These are phyloP conservation scores for Scytalidium lignicola DNA, from an alignment of 2,329 filamentous ascomycete genomes.

Conservation along the genomic window DNA sequence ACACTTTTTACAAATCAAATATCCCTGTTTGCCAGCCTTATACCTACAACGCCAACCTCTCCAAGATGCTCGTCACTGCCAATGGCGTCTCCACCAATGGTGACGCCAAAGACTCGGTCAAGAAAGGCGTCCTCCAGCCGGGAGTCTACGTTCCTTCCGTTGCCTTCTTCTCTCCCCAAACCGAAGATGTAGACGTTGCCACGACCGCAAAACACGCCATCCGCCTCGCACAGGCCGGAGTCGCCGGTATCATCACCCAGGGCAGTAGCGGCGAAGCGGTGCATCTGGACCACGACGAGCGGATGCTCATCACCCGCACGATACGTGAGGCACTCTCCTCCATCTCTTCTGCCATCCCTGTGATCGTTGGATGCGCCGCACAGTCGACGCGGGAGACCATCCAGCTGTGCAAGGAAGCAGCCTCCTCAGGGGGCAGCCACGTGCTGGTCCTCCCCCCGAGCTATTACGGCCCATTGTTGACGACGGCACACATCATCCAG, in stretches of 20 bases:
- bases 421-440: conserved; percentile 54
- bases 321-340: conserved; percentile 55
- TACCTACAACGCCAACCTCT: too few species aligned
- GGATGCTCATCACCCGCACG: conserved; percentile 48
- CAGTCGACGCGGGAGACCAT: conserved; percentile 59
- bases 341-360: conserved; percentile 46
- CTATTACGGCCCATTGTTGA: conserved; percentile 56
- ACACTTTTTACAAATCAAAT: too few species aligned
- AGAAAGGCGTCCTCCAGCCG: conserved; percentile 1
- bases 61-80: too few species aligned
- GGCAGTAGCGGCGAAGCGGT: conserved; percentile 62
- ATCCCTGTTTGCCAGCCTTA: too few species aligned
- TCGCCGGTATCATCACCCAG: conserved; percentile 54
- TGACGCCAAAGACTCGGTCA: conserved; percentile 2
- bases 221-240: conserved; percentile 50
- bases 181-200: conserved; percentile 1
- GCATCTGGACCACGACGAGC: conserved; percentile 53
- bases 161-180: conserved; percentile 30
- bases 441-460: conserved; percentile 58
- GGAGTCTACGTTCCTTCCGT: conserved; percentile 46
- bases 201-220: conserved; percentile 31
- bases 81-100: too few species aligned
- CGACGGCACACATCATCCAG: conserved; percentile 41
- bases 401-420: conserved; percentile 54
- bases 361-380: conserved; percentile 59